These are phyloP conservation scores for Pleurostoma richardsiae DNA, from an alignment of 2,329 filamentous ascomycete species.

Conservation along the genomic window DNA sequence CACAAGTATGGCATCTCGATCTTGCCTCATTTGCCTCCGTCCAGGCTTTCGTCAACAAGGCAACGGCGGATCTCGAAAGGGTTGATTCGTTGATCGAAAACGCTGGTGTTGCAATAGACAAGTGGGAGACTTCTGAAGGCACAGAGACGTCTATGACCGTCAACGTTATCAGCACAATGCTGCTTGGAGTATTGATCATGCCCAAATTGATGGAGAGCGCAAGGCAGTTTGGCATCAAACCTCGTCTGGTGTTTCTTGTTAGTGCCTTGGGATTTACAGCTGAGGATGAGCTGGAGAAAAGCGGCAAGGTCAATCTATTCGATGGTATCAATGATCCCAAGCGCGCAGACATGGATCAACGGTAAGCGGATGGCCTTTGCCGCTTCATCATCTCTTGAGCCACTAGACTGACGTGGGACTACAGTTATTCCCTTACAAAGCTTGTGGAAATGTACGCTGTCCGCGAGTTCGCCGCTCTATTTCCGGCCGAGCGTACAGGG, in stretches of 20 bases:
- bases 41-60: constrained; percentile 1
- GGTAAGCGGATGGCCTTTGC: neutral
- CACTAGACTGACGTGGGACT: no score
- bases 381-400: no score
- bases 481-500: constrained; percentile 9
- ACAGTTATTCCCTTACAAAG: constrained; percentile 25
- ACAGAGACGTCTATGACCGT: constrained; percentile 13
- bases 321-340: constrained; percentile 4
- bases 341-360: neutral
- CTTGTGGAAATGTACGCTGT: constrained; percentile 22
- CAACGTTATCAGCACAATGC: constrained; percentile 22
- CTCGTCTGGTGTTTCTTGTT: constrained; percentile 15
- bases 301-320: constrained; percentile 10
- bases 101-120: constrained; percentile 2
- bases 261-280: constrained; percentile 11
- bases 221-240: constrained; percentile 1
- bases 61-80: neutral
- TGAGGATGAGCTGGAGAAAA: constrained; percentile 11
- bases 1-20: constrained; percentile 4
- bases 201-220: constrained; percentile 20
- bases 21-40: constrained; percentile 4
- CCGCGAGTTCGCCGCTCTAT: constrained; percentile 16
- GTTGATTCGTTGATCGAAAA: constrained; percentile 7
- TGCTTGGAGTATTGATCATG: constrained; percentile 20
- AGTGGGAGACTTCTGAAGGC: neutral